Conservation (phyloP, 148 eudicot species). For the Limonium bicolor region DNA sequence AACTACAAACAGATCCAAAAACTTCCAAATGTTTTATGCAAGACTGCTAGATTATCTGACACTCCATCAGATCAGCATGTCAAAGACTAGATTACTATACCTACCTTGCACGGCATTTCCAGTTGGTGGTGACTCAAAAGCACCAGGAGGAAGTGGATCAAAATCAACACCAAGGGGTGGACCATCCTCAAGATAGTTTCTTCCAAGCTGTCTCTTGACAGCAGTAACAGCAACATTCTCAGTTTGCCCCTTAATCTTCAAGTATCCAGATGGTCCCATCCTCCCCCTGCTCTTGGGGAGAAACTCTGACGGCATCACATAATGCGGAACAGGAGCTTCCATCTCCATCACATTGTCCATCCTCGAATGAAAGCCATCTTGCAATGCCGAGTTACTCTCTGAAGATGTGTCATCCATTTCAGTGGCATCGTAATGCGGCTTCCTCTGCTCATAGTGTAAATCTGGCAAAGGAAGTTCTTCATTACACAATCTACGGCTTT, state of each 20-base stretch:
- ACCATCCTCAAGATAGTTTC: slow-evolving; percentile 65
- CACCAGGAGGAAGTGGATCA: slow-evolving; percentile 88
- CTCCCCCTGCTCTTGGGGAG: slow-evolving; percentile 24
- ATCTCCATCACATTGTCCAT: slow-evolving; percentile 21
- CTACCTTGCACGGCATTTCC: slow-evolving; percentile 34
- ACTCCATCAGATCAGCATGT: not conserved
- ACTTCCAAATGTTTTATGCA: not conserved
- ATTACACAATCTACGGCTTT: slow-evolving; percentile 43
- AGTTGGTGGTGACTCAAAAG: slow-evolving; percentile 58
- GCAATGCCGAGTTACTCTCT: slow-evolving; percentile 50
- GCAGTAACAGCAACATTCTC: slow-evolving; percentile 84
- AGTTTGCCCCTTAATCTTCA: slow-evolving; percentile 71
- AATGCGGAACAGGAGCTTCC: slow-evolving; percentile 26
- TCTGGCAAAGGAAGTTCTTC: slow-evolving; percentile 34
- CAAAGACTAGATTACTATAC: not conserved
- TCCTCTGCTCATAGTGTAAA: slow-evolving; percentile 35
- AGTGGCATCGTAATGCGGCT: slow-evolving; percentile 20
- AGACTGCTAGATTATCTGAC: not conserved
- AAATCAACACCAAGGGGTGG: slow-evolving; percentile 80
- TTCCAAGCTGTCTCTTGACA: slow-evolving; percentile 85
- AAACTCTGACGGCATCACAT: slow-evolving; percentile 24
- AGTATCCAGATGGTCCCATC: slow-evolving; percentile 73
- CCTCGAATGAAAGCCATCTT: slow-evolving; percentile 19
- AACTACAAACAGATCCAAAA: no score
- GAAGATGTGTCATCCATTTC: slow-evolving; percentile 66